Conservation (phyloP, 345 rosid species). For the Passiflora organensis region DNA sequence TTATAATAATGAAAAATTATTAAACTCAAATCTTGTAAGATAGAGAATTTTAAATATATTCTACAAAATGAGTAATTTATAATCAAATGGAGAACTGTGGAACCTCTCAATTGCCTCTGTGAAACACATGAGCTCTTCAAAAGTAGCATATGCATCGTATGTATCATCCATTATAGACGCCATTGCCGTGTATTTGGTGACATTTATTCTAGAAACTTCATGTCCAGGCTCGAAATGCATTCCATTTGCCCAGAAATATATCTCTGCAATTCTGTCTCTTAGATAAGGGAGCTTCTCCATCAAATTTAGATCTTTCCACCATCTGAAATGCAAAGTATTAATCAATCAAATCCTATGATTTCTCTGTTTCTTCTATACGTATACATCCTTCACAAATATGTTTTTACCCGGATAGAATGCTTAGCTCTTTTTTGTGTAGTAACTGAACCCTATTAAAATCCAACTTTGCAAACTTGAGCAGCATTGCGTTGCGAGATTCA, state of each 20-base stretch:
- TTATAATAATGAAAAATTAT: background rate
- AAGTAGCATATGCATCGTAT: conserved; percentile 5
- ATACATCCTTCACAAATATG: background rate
- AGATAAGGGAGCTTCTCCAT: conserved; percentile 1
- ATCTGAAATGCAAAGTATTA: background rate
- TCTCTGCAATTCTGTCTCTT: conserved; percentile 11
- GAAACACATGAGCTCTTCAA: conserved; percentile 3
- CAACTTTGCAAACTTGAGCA: conserved; percentile 10
- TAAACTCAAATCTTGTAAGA: background rate
- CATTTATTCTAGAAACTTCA: background rate
- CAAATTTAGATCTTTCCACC: conserved; percentile 8
- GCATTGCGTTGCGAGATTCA: conserved; percentile 2
- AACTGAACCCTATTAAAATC: conserved; percentile 14
- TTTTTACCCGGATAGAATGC: background rate
- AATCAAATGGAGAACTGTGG: background rate
- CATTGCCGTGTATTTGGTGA: background rate
- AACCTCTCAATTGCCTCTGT: conserved; percentile 3
- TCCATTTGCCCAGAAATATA: conserved; percentile 2
- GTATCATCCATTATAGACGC: conserved; percentile 4
- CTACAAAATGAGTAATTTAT: background rate
- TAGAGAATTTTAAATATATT: background rate
- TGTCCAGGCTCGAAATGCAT: background rate
- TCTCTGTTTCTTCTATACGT: background rate
- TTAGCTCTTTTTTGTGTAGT: conserved; percentile 8
- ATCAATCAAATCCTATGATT: background rate